Evolutionary conservation across 805 yeast genomes (phyloP).

Genomic region (Candida oleophila): DNA sequence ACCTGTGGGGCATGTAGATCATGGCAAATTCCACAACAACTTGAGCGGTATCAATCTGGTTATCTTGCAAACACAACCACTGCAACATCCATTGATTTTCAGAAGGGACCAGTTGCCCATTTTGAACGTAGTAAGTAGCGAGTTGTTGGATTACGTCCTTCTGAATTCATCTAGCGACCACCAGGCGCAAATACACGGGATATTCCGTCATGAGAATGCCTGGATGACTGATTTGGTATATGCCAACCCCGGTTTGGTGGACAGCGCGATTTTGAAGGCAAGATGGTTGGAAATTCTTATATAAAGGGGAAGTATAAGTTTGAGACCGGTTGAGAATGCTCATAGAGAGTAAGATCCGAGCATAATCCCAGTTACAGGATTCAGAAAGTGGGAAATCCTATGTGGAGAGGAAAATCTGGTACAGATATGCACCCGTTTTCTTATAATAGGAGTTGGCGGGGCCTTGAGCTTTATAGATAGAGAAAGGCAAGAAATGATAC

Average conservation of each 20-base stretch:
- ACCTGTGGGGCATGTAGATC: slow-evolving; percentile 38
- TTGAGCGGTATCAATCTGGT: slow-evolving; percentile 19
- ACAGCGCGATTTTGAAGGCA: slow-evolving; percentile 29
- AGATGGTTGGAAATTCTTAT: slow-evolving; percentile 40
- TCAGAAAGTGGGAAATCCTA: too few relatives aligned
- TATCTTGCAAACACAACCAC: slow-evolving; percentile 19
- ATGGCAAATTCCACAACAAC: slow-evolving; percentile 28
- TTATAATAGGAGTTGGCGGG: too few relatives aligned
- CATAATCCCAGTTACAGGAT: too few relatives aligned
- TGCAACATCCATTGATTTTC: slow-evolving; percentile 6
- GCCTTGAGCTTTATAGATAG: too few relatives aligned
- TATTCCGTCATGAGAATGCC: slow-evolving; percentile 36
- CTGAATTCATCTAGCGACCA: slow-evolving; percentile 11
- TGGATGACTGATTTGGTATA: slow-evolving; percentile 43
- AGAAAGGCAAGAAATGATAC: too few relatives aligned
- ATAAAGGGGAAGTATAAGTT: slow-evolving; percentile 12
- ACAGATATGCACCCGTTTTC: too few relatives aligned
- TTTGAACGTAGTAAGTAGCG: slow-evolving; percentile 32
- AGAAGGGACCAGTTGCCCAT: slow-evolving; percentile 17
- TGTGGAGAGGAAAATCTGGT: too few relatives aligned
- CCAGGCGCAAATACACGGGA: slow-evolving; percentile 13
- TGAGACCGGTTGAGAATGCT: too few relatives aligned
- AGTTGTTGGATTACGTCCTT: slow-evolving; percentile 30
- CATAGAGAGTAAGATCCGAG: too few relatives aligned
- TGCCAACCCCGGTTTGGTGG: slow-evolving; percentile 41